Percentiles rank a stretch among this genome's conserved stretches.
phyloP scores from a whole-genome alignment of 2,329 filamentous ascomycete genomes.

The Septoria linicola region DNA sequence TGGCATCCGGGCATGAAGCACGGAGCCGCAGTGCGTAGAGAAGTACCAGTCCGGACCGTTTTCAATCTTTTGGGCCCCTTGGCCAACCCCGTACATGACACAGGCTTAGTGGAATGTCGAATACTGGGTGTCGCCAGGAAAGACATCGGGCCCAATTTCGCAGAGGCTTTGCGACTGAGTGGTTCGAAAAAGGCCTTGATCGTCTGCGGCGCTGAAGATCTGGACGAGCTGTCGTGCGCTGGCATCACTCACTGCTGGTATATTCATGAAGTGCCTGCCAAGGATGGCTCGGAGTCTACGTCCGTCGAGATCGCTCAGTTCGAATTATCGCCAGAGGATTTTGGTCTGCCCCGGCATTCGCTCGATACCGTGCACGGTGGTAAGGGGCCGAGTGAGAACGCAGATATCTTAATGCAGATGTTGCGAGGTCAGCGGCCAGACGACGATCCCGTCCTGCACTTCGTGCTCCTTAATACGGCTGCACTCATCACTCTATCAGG shows the following conservation, averaged over 20 bases:
- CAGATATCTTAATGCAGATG: constrained; percentile 75
- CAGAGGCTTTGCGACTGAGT: constrained; percentile 38
- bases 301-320: constrained; percentile 70
- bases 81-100: constrained; percentile 81
- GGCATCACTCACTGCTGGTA: constrained; percentile 86
- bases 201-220: constrained; percentile 89
- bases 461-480: constrained; percentile 91
- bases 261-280: constrained; percentile 37
- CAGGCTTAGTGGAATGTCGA: constrained; percentile 72
- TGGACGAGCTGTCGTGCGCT: constrained; percentile 93
- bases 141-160: constrained; percentile 18
- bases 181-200: constrained; percentile 82
- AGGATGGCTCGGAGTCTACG: constrained; percentile 46
- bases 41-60: constrained; percentile 91
- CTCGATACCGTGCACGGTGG: constrained; percentile 78
- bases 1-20: constrained; percentile 95
- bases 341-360: constrained; percentile 74
- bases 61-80: constrained; percentile 96
- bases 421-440: constrained; percentile 69
- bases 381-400: constrained; percentile 83
- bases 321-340: constrained; percentile 76
- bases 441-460: constrained; percentile 84
- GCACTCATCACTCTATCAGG: constrained; percentile 83
- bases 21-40: constrained; percentile 79
- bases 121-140: constrained; percentile 85